Evolutionary conservation across 345 rosid species (phyloP), one percentile per base, ranked within the genome.

Genomic region (Eucalyptus tenuipes): DNA sequence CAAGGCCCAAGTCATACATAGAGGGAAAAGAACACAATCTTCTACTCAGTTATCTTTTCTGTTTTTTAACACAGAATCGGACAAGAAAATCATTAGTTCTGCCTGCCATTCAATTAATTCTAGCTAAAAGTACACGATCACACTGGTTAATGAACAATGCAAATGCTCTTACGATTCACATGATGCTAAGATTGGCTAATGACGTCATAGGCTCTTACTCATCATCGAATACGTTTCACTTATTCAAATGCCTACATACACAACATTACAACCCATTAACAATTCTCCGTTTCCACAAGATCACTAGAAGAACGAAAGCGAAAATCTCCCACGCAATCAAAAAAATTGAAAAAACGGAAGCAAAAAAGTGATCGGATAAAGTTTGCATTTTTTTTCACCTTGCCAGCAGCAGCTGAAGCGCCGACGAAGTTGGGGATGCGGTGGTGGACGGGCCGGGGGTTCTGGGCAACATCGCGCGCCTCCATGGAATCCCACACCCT

Each of bases 391-490:
- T 59, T 82, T n/a, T 22, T 24, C 64, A 97, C 99, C 87, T 94
- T 95, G 61, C 85, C 82, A 81, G 98, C 99, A 37, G 99, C 99
- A 45, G 94, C 88, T 1, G 98, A 47, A 11, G 97, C 96, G 55
- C 99, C 99, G n/a, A 95, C 92, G 89, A 96, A 97, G 89, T 96
- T 97, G 89, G 99, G 99, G 85, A 97, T 96, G 4, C 99, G 96
- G 88, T 97, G 99, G 88, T 95, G 97, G 90, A 96, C 99, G 44
- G 99, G 98, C 85, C 98, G 92, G 49, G 98, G 99, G 85, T 91
- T 97, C 93, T 94, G 96, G 8, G 99, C 94, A 64, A 93, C 75
- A 85, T 95, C 94, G 44, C 90, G 91, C 79, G 95, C 92, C 91
- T 96, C 99, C 99, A 97, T 95, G 47, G 94, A 90, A 92, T 97